Percentiles rank a stretch among this genome's conserved stretches.
phyloP scores from a whole-genome alignment of 2,329 filamentous ascomycete genomes.

The Microdochium trichocladiopsis region DNA sequence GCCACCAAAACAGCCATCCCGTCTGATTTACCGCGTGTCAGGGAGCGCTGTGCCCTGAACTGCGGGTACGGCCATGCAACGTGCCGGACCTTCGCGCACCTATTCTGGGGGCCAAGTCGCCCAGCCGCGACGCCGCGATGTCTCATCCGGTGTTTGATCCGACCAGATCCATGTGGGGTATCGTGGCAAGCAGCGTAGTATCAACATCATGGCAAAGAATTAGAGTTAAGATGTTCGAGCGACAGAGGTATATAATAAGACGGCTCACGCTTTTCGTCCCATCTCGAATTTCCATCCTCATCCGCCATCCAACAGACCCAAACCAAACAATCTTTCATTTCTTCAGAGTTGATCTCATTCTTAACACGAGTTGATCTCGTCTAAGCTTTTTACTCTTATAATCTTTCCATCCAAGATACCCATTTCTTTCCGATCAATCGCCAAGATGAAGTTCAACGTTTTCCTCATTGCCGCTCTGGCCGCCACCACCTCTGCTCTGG shows the following conservation, averaged over 20 bases:
- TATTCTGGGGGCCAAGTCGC: neutral
- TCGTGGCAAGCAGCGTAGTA: neutral
- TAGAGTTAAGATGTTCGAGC: neutral
- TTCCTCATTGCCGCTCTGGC: conserved; percentile 11
- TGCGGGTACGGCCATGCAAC: neutral
- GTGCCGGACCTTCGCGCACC: neutral
- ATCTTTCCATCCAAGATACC: neutral
- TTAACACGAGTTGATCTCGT: neutral
- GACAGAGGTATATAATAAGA: neutral
- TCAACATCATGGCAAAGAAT: neutral
- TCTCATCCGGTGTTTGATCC: neutral
- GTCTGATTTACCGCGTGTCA: neutral
- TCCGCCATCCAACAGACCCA: neutral
- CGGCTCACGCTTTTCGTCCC: neutral
- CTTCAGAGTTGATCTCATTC: neutral
- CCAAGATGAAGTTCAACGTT: conserved; percentile 12
- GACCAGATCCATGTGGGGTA: neutral
- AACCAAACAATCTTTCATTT: neutral
- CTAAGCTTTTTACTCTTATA: neutral
- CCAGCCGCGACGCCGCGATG: neutral
- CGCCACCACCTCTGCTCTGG: conserved; percentile 6
- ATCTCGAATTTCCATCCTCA: neutral
- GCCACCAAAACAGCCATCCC: neutral
- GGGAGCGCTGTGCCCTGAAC: neutral
- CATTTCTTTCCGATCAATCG: neutral